Percentiles rank a stretch among this genome's conserved stretches.
Evolutionary conservation across 306 rosid species (phyloP).

Genomic region (Cicer cuneatum): DNA sequence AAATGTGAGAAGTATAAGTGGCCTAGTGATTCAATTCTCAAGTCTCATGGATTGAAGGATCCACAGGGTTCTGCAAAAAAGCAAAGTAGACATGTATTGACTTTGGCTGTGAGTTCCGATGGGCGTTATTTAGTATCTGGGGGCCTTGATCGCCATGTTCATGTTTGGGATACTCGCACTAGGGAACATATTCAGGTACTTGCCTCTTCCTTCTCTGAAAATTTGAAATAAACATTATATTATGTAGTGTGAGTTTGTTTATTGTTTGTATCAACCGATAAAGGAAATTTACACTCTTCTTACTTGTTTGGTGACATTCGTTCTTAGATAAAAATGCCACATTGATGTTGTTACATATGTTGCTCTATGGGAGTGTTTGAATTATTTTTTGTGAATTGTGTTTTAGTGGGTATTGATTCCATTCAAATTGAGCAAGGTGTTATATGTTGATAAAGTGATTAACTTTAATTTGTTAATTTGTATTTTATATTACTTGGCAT

Average conservation of each 20-base stretch:
- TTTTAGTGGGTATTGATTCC: neutral
- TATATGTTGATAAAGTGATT: slow-evolving; percentile 3
- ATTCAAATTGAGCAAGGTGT: neutral
- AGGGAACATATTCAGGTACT: slow-evolving; percentile 85
- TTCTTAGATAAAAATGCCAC: slow-evolving; percentile 1
- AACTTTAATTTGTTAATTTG: neutral
- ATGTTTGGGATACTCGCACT: slow-evolving; percentile 94
- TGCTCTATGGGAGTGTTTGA: neutral
- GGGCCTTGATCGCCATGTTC: slow-evolving; percentile 94
- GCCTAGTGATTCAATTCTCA: slow-evolving; percentile 73
- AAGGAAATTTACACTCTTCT: neutral
- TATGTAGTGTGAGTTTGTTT: slow-evolving; percentile 6
- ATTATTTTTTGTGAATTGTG: neutral
- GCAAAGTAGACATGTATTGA: slow-evolving; percentile 71
- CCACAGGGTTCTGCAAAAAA: slow-evolving; percentile 75
- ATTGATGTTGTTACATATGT: neutral
- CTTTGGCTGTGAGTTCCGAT: slow-evolving; percentile 88
- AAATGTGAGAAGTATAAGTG: slow-evolving; percentile 76
- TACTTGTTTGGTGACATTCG: neutral
- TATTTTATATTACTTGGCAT: neutral
- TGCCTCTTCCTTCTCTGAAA: slow-evolving; percentile 14
- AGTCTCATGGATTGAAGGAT: slow-evolving; percentile 80
- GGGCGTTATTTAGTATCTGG: slow-evolving; percentile 90
- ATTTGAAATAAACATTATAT: slow-evolving; percentile 5
- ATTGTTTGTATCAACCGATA: neutral